These are phyloP conservation scores for Syncephalastrum racemosum DNA, from an alignment of 371 early-diverging fungal species.

Conservation along the genomic window DNA sequence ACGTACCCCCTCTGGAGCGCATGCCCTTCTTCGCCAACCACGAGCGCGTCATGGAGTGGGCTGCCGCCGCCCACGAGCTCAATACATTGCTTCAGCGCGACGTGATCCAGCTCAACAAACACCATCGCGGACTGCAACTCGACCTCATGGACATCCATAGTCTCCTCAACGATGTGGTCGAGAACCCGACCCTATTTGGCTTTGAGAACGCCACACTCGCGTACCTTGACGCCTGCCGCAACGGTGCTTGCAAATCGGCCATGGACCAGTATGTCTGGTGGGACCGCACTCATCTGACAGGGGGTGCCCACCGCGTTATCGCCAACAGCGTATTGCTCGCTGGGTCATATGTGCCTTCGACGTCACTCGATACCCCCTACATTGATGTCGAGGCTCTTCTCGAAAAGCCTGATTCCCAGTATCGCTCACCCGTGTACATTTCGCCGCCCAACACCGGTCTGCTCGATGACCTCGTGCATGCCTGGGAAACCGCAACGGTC, in stretches of 20 bases:
- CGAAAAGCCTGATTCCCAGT: slow-evolving; percentile 15
- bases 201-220: slow-evolving; percentile 26
- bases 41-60: slow-evolving; percentile 8
- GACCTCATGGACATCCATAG: slow-evolving; percentile 35
- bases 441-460: slow-evolving; percentile 23
- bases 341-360: slow-evolving; percentile 28
- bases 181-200: slow-evolving; percentile 30
- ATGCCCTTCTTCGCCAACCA: slow-evolving; percentile 37
- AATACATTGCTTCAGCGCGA: slow-evolving; percentile 31
- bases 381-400: slow-evolving; percentile 16
- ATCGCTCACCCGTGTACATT: slow-evolving; percentile 25
- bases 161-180: slow-evolving; percentile 30
- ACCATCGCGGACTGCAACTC: slow-evolving; percentile 37
- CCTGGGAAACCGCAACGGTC: slow-evolving; percentile 1
- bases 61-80: slow-evolving; percentile 27
- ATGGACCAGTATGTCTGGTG: slow-evolving; percentile 46
- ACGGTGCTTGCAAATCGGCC: slow-evolving; percentile 12
- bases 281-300: slow-evolving; percentile 45
- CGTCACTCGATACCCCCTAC: slow-evolving; percentile 4
- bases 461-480: slow-evolving; percentile 21
- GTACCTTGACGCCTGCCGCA: slow-evolving; percentile 28
- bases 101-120: slow-evolving; percentile 33
- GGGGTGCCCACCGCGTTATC: slow-evolving; percentile 34
- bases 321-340: slow-evolving; percentile 38
- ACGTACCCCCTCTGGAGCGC: slow-evolving; percentile 36